These are phyloP conservation scores for Puccinia novopanici DNA, from an alignment of 1,284 basidiomycete species.

Conservation along the genomic window DNA sequence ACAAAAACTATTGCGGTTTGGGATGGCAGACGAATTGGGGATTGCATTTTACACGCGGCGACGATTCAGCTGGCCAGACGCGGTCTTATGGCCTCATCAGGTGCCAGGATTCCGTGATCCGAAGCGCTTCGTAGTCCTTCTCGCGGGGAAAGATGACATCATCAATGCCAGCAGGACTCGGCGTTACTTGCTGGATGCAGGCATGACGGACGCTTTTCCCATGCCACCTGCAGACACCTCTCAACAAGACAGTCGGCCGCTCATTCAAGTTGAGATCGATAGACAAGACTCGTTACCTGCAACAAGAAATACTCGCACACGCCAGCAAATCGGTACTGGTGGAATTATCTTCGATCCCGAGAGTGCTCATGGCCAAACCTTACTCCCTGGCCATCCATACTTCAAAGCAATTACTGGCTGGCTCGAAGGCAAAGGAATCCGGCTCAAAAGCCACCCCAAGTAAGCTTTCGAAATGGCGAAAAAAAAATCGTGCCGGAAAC, in stretches of 20 bases:
- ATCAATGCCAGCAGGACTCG: slow-evolving; percentile 31
- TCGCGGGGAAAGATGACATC: slow-evolving; percentile 33
- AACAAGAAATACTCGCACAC: neutral
- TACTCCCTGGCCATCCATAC: slow-evolving; percentile 33
- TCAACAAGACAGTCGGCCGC: neutral
- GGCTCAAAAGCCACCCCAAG: neutral
- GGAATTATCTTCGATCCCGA: slow-evolving; percentile 33
- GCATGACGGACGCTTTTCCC: slow-evolving; percentile 36
- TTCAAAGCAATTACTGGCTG: slow-evolving; percentile 8
- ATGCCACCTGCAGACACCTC: too few relatives aligned
- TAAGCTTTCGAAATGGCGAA: neutral
- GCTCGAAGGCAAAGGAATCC: slow-evolving; percentile 39
- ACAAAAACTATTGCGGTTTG: too few relatives aligned
- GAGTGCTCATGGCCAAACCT: slow-evolving; percentile 37
- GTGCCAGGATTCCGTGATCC: slow-evolving; percentile 46
- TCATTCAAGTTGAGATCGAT: slow-evolving; percentile 23
- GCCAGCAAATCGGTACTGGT: slow-evolving; percentile 4
- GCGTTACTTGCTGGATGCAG: slow-evolving; percentile 30
- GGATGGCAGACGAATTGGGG: too few relatives aligned
- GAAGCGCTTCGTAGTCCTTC: slow-evolving; percentile 37
- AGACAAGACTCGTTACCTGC: neutral
- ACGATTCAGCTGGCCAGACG: too few relatives aligned
- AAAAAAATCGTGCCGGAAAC: neutral
- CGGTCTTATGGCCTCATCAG: slow-evolving; percentile 48
- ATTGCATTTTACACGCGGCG: too few relatives aligned